These are phyloP conservation scores for Cryptosporidium meleagridis DNA, from an alignment of 169 alveolate species.

Conservation along the genomic window DNA sequence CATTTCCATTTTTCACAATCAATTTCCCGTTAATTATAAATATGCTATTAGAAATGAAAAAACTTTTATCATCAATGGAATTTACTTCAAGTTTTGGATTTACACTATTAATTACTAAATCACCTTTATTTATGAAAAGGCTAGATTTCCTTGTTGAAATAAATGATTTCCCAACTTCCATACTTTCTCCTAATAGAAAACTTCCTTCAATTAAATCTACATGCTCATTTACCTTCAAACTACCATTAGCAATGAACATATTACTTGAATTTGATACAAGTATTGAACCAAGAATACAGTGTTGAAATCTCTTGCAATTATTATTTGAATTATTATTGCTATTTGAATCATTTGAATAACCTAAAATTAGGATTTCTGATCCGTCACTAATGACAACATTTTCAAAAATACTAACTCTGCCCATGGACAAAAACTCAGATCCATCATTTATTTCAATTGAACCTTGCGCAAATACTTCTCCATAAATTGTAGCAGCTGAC, in stretches of 20 bases:
- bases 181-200: conserved; percentile 2
- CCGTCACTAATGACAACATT: conserved; percentile 54
- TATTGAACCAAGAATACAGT: conserved; percentile 45
- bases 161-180: conserved; percentile 20
- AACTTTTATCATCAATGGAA: conserved; percentile 4
- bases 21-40: conserved; percentile 27
- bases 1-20: conserved; percentile 15
- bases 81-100: background rate
- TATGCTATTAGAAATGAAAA: conserved; percentile 24
- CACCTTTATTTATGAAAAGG: conserved; percentile 13
- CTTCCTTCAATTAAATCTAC: conserved; percentile 43
- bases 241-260: conserved; percentile 9
- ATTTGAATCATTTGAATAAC: background rate
- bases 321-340: background rate
- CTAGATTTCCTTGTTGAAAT: conserved; percentile 26
- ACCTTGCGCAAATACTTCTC: background rate
- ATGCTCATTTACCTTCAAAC: conserved; percentile 24
- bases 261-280: conserved; percentile 62
- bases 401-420: background rate
- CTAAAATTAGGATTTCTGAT: conserved; percentile 7
- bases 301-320: background rate
- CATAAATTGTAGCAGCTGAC: conserved; percentile 7
- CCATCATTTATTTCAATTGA: conserved; percentile 54
- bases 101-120: conserved; percentile 14
- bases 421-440: conserved; percentile 31